Base-by-base conservation (phyloP, 1,139 yeast genomes). In the Debaryomycetaceae sp. region DNA sequence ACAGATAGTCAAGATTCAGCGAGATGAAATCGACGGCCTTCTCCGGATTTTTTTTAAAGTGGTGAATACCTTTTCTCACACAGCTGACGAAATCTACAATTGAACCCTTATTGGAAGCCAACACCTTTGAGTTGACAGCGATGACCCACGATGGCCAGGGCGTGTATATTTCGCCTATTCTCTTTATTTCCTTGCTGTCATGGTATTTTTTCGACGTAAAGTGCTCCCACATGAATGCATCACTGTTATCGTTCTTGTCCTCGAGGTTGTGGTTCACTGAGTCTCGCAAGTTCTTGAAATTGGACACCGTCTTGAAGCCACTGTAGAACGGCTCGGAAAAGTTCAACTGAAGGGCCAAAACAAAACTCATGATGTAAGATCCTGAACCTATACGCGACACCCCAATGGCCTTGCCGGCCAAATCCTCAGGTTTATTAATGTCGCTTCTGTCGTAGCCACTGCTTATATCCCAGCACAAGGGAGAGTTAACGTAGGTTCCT, bases 131-230 rank as follows among this genome's bases (percentile, higher is more conserved):
- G 41, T 60, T 60, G 9, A 82, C 82, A 23, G 83, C 79, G 42
- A 89, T 73, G 14, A 88, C 91, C 97, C 97, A 90, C 1, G 96
- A 87, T 6, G 97, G 93, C 97, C 97, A 90, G 7, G 97, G 97
- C 0, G 97, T 90, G 64, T 86, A 87, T 44, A 90, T 88, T 54
- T 86, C 88, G 8, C 97, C 97, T 50, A 90, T 82, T 55, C 79
- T 74, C 63, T 86, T 87, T 66, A 90, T 83, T 57, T 89, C 97
- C 13, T 80, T 76, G 46, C 68, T 76, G 58, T 88, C 96, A 60
- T 87, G 88, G 67, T 87, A 90, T 62, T 80, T 83, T 59, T 89
- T 90, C 39, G 91, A 81, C 5, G 97, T 90, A 69, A 89, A 90
- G 62, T 87, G 80, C 58, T 90, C 97, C 97, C 97, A 90, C 96